phyloP scores from a whole-genome alignment of 1,284 basidiomycete genomes.

The Ceratobasidium sp. region DNA sequence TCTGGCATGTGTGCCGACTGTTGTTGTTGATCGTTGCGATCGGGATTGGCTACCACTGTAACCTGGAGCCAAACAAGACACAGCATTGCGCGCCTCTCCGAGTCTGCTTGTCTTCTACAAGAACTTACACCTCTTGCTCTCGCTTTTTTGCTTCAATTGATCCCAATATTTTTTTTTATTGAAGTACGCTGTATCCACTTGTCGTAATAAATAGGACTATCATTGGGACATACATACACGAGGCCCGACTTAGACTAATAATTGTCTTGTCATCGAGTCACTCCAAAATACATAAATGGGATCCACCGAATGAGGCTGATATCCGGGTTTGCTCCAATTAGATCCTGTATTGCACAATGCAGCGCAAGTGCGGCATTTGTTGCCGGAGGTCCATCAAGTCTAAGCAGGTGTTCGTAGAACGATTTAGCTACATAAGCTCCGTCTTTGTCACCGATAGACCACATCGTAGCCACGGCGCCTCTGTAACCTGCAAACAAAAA shows the following conservation, averaged over 20 bases:
- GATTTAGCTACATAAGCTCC: neutral
- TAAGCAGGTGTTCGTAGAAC: neutral
- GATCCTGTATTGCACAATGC: constrained; percentile 7
- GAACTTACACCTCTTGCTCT: too few species aligned
- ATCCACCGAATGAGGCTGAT: constrained; percentile 19
- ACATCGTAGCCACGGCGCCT: constrained; percentile 5
- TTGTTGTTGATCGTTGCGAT: neutral
- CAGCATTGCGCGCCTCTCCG: neutral
- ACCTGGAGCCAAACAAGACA: too few species aligned
- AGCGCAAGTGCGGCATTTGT: neutral
- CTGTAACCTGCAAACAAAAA: constrained; percentile 15
- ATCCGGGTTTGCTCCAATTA: neutral
- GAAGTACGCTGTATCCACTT: constrained; percentile 19
- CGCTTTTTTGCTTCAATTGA: too few species aligned
- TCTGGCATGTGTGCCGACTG: neutral
- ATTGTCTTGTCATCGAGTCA: neutral
- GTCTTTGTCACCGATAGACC: constrained; percentile 20
- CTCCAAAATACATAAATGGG: constrained; percentile 17
- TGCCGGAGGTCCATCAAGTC: neutral
- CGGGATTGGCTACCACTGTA: too few species aligned
- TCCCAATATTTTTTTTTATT: too few species aligned
- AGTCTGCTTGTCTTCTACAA: too few species aligned
- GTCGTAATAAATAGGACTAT: constrained; percentile 10
- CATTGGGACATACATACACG: constrained; percentile 27
- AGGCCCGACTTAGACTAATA: neutral